Base-by-base conservation (phyloP, 192 early-diverging fungal species). In the Entomortierella beljakovae region DNA sequence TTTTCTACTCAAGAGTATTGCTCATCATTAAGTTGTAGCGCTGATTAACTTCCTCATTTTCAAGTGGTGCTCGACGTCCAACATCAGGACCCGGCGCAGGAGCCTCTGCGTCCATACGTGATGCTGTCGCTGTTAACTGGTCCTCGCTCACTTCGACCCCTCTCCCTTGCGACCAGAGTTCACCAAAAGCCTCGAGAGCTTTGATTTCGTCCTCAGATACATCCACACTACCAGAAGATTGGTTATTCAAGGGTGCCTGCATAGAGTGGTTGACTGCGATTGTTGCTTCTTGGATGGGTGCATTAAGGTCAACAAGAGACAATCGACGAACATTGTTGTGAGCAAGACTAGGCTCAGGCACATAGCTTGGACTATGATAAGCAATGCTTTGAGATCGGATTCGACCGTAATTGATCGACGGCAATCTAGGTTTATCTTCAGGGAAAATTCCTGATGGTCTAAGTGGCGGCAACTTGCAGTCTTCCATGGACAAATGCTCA, bases 131-230 rank as follows among this genome's bases (percentile, higher is more conserved):
- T 38, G 25, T 3, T 26, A 22, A 26, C 50, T 15, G 43, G 11
- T 18, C n/a, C 48, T 61, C 13, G n/a, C 16, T 50, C 70, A 72
- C 59, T 51, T 74, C 71, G 18, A 74, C 64, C 46, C 60, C 67
- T n/a, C 75, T 55, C 16, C 75, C 75, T n/a, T 69, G 67, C 10
- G 75, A 79, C 75, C 75, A 79, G 9, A 79, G 61, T 29, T 79
- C 61, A n/a, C 75, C 75, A 65, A 79, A 79, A 11, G 75, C 75
- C 54, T 79, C 67, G 20, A 79, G 51, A 0, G 75, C 75, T 32
- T 70, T 61, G 31, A 79, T 65, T 62, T 79, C 75, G 23, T 79
- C 75, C 29, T 70, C 68, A 2, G 75, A 79, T 6, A 79, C 75
- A 31, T 69, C 68, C 15, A 79, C 75, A 2, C 75, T 62, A 29